A percentile compares a stretch with the other conserved stretches of the same genome.
Conservation (phyloP, 2,329 filamentous ascomycete species). For the Ploettnerulaceae sp. region DNA sequence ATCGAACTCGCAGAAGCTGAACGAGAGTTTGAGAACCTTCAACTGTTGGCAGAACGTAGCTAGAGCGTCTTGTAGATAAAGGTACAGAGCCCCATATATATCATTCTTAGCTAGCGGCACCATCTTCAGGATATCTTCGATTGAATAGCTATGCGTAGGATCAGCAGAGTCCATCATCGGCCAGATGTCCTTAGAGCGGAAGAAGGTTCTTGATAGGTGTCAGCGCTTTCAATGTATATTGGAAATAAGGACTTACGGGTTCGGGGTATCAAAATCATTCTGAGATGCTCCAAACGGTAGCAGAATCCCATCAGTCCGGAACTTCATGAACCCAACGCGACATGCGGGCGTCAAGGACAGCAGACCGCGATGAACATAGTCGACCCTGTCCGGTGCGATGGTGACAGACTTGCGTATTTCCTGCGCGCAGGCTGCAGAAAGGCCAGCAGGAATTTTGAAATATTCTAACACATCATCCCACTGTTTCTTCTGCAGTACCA, state of each 20-base stretch:
- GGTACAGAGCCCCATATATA: no score
- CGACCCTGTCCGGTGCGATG: neutral
- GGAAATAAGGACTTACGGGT: neutral
- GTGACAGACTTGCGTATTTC: neutral
- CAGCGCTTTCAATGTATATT: conserved; percentile 8
- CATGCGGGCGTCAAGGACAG: neutral
- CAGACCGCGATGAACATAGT: neutral
- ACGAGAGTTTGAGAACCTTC: no score
- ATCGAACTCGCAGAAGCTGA: no score
- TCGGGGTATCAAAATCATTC: neutral
- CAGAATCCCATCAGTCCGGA: neutral
- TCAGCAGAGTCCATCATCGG: conserved; percentile 36
- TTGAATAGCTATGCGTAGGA: conserved; percentile 37
- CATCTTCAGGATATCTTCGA: no score
- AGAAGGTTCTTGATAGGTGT: conserved; percentile 41
- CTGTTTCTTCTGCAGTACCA: neutral
- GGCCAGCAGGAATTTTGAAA: neutral
- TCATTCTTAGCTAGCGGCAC: no score
- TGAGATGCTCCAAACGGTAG: neutral
- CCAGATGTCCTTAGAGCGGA: conserved; percentile 32
- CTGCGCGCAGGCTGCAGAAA: neutral
- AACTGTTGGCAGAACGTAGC: no score
- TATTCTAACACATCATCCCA: neutral
- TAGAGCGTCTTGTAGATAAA: no score
- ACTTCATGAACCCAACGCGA: neutral